Conservation (phyloP, 345 rosid genomes). For the Rhizophora mangle region DNA sequence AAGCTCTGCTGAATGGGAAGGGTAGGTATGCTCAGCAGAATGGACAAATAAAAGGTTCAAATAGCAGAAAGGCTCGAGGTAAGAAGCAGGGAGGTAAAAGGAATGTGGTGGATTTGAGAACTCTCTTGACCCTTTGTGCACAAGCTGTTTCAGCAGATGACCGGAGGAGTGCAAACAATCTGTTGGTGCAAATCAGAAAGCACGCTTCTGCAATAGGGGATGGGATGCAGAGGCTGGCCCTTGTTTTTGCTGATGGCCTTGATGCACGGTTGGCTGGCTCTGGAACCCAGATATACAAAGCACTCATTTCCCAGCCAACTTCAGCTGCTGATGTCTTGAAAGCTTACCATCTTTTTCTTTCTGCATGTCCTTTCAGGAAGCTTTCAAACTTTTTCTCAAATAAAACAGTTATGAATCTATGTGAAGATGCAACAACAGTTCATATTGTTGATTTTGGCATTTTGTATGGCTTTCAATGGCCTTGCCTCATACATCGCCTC, state of each 20-base stretch:
- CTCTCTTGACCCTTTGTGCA: slow-evolving; percentile 41
- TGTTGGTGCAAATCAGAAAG: slow-evolving; percentile 36
- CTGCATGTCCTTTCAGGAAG: slow-evolving; percentile 40
- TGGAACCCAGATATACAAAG: slow-evolving; percentile 29
- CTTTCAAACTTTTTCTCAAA: slow-evolving; percentile 39
- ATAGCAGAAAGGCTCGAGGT: slow-evolving; percentile 26
- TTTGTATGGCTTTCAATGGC: slow-evolving; percentile 59
- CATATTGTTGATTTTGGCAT: slow-evolving; percentile 61
- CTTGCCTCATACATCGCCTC: slow-evolving; percentile 50
- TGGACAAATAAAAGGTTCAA: slow-evolving; percentile 15
- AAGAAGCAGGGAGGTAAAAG: slow-evolving; percentile 28
- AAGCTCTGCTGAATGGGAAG: slow-evolving; percentile 17
- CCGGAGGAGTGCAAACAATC: slow-evolving; percentile 28
- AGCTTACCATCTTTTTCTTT: slow-evolving; percentile 35
- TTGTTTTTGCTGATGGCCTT: slow-evolving; percentile 30
- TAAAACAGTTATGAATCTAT: slow-evolving; percentile 31
- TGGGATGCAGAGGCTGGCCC: slow-evolving; percentile 34
- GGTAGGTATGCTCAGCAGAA: slow-evolving; percentile 11
- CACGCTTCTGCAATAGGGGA: slow-evolving; percentile 34
- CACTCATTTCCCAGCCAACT: slow-evolving; percentile 17
- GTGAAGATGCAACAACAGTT: slow-evolving; percentile 33
- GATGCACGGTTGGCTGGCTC: slow-evolving; percentile 35
- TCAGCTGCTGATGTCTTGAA: slow-evolving; percentile 36
- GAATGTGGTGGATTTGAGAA: slow-evolving; percentile 42
- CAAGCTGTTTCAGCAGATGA: slow-evolving; percentile 37